phyloP scores from a whole-genome alignment of 176 grass and related monocot species.

The Sorghum bicolor region DNA sequence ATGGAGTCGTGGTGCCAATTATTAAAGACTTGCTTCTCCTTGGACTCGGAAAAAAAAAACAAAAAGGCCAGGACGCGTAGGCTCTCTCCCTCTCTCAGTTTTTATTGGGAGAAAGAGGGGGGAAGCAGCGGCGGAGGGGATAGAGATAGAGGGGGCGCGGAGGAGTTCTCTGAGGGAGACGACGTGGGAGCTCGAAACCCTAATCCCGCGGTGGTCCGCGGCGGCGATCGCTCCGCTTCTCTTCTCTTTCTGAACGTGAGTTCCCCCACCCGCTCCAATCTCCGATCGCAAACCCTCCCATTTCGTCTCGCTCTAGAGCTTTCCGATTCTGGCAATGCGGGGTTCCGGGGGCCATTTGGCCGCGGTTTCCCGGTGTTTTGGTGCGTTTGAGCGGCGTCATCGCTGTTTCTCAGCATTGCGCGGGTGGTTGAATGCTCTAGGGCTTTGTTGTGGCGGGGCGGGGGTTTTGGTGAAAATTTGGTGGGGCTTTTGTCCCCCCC shows the following conservation, averaged over 20 bases:
- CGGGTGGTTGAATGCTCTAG: neutral
- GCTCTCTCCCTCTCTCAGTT: conserved; percentile 1
- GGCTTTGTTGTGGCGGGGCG: conserved; percentile 24
- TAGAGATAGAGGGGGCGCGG: neutral
- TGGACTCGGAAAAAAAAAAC: conserved; percentile 15
- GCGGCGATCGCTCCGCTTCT: conserved; percentile 3
- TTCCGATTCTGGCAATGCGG: conserved; percentile 37
- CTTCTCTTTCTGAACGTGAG: conserved; percentile 41
- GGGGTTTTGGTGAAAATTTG: neutral
- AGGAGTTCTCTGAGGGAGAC: neutral
- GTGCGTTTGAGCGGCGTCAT: neutral
- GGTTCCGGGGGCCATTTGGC: neutral
- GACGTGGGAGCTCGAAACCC: conserved; percentile 14
- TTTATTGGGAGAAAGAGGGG: neutral
- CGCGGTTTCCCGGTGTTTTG: neutral
- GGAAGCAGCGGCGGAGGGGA: neutral
- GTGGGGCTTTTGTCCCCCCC: neutral
- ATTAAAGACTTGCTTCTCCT: conserved; percentile 26
- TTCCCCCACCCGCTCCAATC: conserved; percentile 8
- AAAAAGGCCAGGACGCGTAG: conserved; percentile 10
- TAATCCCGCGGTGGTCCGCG: conserved; percentile 1
- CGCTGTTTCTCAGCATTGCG: neutral
- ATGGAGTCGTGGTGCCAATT: neutral
- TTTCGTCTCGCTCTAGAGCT: conserved; percentile 14
- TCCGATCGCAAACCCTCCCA: conserved; percentile 14